Conservation (phyloP, 176 grass and related monocot genomes). For the Poa annua region DNA sequence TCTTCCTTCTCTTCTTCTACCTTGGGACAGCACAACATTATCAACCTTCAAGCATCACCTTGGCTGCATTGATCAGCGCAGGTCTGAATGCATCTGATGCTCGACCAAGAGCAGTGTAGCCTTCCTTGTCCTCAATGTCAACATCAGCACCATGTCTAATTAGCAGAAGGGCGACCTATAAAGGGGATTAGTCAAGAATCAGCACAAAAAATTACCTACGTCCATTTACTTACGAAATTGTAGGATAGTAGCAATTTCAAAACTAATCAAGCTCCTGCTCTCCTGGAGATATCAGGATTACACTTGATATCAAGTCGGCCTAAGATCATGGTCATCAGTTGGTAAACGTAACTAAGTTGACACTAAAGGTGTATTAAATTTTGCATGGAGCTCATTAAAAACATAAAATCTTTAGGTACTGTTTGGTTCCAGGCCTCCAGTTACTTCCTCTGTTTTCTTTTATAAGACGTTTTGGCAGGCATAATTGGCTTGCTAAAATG, state of each 20-base stretch:
- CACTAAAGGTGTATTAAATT: background rate
- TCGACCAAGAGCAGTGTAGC: slow-evolving; percentile 80
- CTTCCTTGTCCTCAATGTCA: slow-evolving; percentile 86
- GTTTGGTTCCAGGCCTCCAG: background rate
- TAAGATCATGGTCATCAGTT: background rate
- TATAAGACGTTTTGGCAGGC: no score
- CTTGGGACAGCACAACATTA: background rate
- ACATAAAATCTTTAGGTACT: background rate
- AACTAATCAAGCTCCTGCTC: background rate
- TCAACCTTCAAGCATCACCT: slow-evolving; percentile 87
- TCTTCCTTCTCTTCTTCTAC: background rate
- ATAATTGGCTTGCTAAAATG: no score
- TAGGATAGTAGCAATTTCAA: background rate
- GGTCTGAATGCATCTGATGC: slow-evolving; percentile 69
- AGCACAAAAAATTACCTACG: background rate
- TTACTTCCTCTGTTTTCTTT: no score
- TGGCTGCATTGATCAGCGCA: slow-evolving; percentile 78
- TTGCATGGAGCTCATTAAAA: background rate
- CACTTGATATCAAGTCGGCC: background rate
- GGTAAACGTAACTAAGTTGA: background rate
- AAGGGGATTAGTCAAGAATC: background rate
- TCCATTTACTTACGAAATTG: background rate
- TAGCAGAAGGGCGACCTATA: slow-evolving; percentile 77
- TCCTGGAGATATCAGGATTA: background rate
- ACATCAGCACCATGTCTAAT: slow-evolving; percentile 88